A percentile compares a stretch with the other conserved stretches of the same genome.
Evolutionary conservation across 305 asterid species (phyloP).

Genomic region (Fraxinus dipetala): DNA sequence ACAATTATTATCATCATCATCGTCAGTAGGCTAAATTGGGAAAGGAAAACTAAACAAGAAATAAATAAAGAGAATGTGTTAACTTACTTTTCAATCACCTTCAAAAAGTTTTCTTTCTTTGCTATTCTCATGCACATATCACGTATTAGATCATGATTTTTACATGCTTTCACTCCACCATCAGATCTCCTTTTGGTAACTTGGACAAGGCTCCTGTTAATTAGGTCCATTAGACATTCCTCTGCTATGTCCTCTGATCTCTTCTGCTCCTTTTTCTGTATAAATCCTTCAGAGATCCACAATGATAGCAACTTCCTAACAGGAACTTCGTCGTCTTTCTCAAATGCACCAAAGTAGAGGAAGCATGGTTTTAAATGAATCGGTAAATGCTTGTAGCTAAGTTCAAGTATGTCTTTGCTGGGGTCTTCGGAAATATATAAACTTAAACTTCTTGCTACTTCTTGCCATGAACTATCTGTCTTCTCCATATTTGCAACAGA

Average conservation of each 20-base stretch:
- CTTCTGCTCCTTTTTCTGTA: neutral
- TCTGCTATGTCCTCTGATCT: neutral
- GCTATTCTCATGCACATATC: neutral
- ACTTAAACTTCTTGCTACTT: too few relatives aligned
- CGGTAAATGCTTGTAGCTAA: neutral
- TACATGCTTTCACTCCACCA: neutral
- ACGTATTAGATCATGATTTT: neutral
- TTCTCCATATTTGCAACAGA: neutral
- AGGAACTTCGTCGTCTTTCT: neutral
- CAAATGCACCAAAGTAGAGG: neutral
- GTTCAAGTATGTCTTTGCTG: neutral
- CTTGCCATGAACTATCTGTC: neutral
- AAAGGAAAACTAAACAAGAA: neutral
- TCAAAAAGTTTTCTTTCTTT: neutral
- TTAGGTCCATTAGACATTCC: neutral
- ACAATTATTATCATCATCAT: neutral
- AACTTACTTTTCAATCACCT: neutral
- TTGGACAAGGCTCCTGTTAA: neutral
- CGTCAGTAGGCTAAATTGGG: neutral
- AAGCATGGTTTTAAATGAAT: neutral
- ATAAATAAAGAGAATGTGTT: neutral
- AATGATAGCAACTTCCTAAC: too few relatives aligned
- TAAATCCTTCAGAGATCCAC: neutral
- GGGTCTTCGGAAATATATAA: neutral
- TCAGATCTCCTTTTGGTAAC: neutral